Base-by-base conservation (phyloP, 73 alveolate species). In the Symbiodinium natans region DNA sequence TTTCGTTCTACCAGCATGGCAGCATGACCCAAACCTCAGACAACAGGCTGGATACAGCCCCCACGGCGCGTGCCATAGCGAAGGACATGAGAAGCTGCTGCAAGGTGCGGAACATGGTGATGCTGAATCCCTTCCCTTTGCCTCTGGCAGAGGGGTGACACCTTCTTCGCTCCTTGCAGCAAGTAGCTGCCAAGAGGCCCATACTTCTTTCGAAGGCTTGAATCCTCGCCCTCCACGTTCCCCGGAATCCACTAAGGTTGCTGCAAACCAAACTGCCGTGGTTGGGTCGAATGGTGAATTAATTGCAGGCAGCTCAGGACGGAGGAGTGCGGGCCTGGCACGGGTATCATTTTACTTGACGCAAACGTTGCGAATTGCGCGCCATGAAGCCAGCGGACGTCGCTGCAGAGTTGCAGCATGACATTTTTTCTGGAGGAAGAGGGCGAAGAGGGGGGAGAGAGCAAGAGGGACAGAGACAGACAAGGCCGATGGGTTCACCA, bases 81-180 rank as follows among this genome's bases (percentile, higher is more conserved):
- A n/a, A n/a, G n/a, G n/a, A n/a, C n/a, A n/a, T n/a, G n/a, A n/a
- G n/a, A n/a, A n/a, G n/a, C n/a, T n/a, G n/a, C n/a, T n/a, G n/a
- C n/a, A 41, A 87, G 94, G 94, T 87, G 36, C 63, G 42, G 43
- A 59, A 59, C 42, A n/a, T 25, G 33, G 94, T 87, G 86, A 87
- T 87, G 85, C 31, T 87, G 71, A 38, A 56, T 31, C 94, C 94
- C 84, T 87, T 87, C 68, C 94, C 94, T 6, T 41, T 87, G 29
- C 71, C 94, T 31, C 84, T 87, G n/a, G 43, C 11, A 0, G 17
- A 36, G 56, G 71, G 84, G 3, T n/a, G 94, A 39, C 25, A 52
- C 68, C 68, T 87, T 87, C 46, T 87, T n/a, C n/a, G 94, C 63
- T 17, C 34, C 68, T 52, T 27, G 68, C 68, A 48, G 63, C 63